Base-by-base conservation (phyloP, 805 yeast genomes). In the Cyberlindnera meyerae region DNA sequence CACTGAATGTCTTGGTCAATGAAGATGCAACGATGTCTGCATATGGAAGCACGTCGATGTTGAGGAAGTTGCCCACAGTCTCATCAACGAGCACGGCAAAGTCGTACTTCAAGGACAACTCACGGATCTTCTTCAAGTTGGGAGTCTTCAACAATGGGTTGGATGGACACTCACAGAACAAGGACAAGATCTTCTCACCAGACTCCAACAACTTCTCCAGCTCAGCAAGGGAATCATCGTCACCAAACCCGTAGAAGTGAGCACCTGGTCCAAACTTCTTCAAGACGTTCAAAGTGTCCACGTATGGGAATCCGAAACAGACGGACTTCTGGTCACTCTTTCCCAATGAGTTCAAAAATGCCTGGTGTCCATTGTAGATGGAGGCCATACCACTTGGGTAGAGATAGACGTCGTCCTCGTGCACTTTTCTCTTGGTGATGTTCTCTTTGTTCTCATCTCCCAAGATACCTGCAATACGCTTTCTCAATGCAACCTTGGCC, bases 261-360 rank as follows among this genome's bases (percentile, higher is more conserved):
- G 82, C 84, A 25, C 97, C 97, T 4, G 89, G 84, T 12, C 97
- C 97, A 70, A 88, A 93, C 58, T 89, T 90, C 52, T 73, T 72
- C 51, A 93, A 68, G 40, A 93, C 79, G 49, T 85, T 86, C 38
- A 87, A 68, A 0, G 97, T 89, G 58, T 93, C 97, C 20, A 86
- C 93, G 59, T 90, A 93, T 6, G 97, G 96, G 63, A 89, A 88
- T 1, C 99, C 99, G 61, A 85, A 90, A 62, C 96, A 87, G 2
- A 88, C 95, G 2, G 95, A 79, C 57, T 85, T 86, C 38, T 64
- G 45, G 16, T 30, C 33, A 8, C 52, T n/a, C n/a, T n/a, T n/a
- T n/a, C n/a, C 45, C 11, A 40, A 45, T 0, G 48, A 42, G 24
- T 63, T 49, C 36, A 77, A 54, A 14, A 75, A 47, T 8, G 77